Evolutionary conservation across 108 stramenopile species (phyloP).

Genomic region (Nitzschia inconspicua): DNA sequence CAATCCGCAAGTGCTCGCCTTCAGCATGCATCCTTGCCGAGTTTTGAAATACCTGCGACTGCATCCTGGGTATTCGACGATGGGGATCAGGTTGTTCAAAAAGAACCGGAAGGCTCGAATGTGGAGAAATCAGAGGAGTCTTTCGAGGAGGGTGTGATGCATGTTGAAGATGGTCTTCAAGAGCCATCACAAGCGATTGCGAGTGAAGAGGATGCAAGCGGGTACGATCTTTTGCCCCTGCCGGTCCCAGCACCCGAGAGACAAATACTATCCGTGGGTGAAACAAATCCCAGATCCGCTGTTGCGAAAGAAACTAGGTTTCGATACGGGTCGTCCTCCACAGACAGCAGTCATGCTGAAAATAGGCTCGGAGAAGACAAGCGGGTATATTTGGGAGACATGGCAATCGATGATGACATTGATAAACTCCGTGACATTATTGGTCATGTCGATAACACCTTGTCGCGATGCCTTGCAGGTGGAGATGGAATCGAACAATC

Average conservation of each 20-base stretch:
- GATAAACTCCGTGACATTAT: conserved; percentile 80
- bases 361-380: conserved; percentile 13
- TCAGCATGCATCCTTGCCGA: conserved; percentile 84
- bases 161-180: conserved; percentile 54
- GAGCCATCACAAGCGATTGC: conserved; percentile 5
- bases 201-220: conserved; percentile 38
- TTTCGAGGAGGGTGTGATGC: conserved; percentile 79
- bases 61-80: conserved; percentile 51
- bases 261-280: conserved; percentile 49
- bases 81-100: neutral
- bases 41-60: conserved; percentile 53
- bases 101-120: conserved; percentile 8
- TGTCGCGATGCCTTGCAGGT: conserved; percentile 52
- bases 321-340: conserved; percentile 23
- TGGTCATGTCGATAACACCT: conserved; percentile 60
- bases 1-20: conserved; percentile 78
- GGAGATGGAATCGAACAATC: conserved; percentile 52
- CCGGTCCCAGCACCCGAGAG: conserved; percentile 79
- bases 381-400: conserved; percentile 59
- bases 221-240: conserved; percentile 79
- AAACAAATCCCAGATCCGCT: neutral
- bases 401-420: conserved; percentile 78
- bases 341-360: conserved; percentile 19
- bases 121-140: conserved; percentile 8
- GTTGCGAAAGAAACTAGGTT: conserved; percentile 25